Evolutionary conservation across 78 protist genomes (phyloP).

Genomic region (Dictyostelium purpureum): DNA sequence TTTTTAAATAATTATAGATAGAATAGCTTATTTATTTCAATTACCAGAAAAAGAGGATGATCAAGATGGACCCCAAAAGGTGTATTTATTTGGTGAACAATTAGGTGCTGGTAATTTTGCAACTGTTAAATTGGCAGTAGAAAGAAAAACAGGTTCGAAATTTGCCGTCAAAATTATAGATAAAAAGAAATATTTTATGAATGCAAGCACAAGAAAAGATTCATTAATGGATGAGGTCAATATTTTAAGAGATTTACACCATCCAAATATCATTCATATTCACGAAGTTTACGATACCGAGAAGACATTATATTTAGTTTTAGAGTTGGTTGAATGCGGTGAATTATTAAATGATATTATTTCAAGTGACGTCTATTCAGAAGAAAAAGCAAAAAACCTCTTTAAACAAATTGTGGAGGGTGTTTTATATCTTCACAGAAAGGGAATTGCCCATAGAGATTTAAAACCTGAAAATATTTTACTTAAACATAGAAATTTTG

Average conservation of each 20-base stretch:
- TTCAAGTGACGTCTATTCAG: conserved; percentile 2
- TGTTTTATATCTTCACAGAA: conserved; percentile 73
- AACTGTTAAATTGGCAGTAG: conserved; percentile 76
- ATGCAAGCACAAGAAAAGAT: conserved; percentile 53
- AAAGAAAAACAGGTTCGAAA: conserved; percentile 59
- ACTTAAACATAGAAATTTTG: conserved; percentile 8
- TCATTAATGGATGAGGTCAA: conserved; percentile 84
- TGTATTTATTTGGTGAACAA: conserved; percentile 66
- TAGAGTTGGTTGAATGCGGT: conserved; percentile 75
- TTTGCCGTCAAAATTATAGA: conserved; percentile 81
- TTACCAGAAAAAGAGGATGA: conserved; percentile 47
- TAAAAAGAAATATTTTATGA: conserved; percentile 78
- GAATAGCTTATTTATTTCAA: conserved; percentile 52
- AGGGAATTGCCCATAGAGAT: conserved; percentile 84
- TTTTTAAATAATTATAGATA: neutral
- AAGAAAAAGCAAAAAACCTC: conserved; percentile 37
- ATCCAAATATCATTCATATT: conserved; percentile 72
- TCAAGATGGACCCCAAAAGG: conserved; percentile 55
- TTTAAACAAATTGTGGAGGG: conserved; percentile 80
- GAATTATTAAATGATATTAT: conserved; percentile 67
- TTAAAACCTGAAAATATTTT: conserved; percentile 75
- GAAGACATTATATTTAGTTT: conserved; percentile 44
- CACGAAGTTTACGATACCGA: conserved; percentile 73
- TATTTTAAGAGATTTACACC: conserved; percentile 46
- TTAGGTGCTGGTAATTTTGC: conserved; percentile 83